Evolutionary conservation across 2,329 filamentous ascomycete genomes (phyloP).

Genomic region (Cylindrodendrum hubeiense): DNA sequence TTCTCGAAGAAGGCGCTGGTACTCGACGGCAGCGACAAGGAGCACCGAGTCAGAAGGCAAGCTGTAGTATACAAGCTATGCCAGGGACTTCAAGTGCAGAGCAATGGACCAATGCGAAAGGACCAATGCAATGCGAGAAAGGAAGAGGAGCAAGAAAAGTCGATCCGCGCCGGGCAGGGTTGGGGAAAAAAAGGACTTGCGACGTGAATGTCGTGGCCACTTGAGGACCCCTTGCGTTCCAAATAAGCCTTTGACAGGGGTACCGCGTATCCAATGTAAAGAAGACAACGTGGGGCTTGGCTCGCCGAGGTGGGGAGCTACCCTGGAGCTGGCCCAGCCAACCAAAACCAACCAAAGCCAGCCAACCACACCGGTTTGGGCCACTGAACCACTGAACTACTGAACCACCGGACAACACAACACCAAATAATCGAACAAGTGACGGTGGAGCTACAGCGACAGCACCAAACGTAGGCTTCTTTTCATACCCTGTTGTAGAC

Average conservation of each 20-base stretch:
- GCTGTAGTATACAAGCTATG: no score
- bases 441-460: no score
- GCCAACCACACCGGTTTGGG: not conserved
- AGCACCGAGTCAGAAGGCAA: not conserved
- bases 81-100: not conserved
- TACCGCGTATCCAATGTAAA: conserved; percentile 4
- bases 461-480: no score
- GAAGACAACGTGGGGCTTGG: conserved; percentile 13
- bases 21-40: not conserved
- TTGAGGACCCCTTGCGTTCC: conserved; percentile 19
- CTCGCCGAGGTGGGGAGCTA: conserved; percentile 9
- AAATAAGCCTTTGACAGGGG: conserved; percentile 20
- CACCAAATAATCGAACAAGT: no score
- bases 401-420: no score
- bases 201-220: conserved; percentile 29
- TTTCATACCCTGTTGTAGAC: no score
- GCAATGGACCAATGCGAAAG: conserved; percentile 14
- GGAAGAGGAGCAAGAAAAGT: not conserved
- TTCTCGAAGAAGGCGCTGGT: not conserved
- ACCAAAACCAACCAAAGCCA: not conserved
- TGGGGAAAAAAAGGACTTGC: conserved; percentile 11
- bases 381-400: not conserved
- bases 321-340: conserved; percentile 12
- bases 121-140: not conserved
- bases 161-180: conserved; percentile 6